Evolutionary conservation across 106 monocot species (phyloP).

Genomic region (Platanthera zijinensis): DNA sequence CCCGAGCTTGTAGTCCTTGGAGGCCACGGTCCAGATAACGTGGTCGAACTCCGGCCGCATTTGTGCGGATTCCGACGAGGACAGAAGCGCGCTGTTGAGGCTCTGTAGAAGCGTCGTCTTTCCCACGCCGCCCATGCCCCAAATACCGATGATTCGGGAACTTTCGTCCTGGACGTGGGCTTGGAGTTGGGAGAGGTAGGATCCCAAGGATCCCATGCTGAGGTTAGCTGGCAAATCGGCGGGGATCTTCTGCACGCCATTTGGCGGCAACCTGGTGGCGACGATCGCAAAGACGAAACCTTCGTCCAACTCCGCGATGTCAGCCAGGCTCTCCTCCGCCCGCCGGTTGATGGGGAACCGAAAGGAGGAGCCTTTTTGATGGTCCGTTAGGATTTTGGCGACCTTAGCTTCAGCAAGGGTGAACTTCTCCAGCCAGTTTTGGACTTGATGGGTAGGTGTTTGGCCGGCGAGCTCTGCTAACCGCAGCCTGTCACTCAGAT

Average conservation of each 20-base stretch:
- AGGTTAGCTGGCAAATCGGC: neutral
- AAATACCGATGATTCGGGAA: conserved; percentile 14
- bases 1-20: no score
- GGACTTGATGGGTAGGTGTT: neutral
- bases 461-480: neutral
- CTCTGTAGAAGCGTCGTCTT: conserved; percentile 14
- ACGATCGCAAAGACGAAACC: neutral
- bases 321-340: neutral
- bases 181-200: neutral
- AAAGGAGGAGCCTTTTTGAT: neutral
- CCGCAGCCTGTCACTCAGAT: neutral
- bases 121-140: conserved; percentile 26
- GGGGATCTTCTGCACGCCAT: neutral
- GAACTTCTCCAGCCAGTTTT: neutral
- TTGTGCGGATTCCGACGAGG: neutral
- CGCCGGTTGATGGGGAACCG: neutral
- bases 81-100: conserved; percentile 4
- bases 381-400: neutral
- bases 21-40: neutral
- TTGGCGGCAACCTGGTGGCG: neutral
- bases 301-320: neutral
- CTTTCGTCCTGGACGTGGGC: neutral
- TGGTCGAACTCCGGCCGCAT: neutral
- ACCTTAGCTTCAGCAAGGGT: neutral
- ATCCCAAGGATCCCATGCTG: neutral